These are phyloP conservation scores for Lipomyces chichibuensis DNA, from an alignment of 805 yeast genomes.

Conservation along the genomic window DNA sequence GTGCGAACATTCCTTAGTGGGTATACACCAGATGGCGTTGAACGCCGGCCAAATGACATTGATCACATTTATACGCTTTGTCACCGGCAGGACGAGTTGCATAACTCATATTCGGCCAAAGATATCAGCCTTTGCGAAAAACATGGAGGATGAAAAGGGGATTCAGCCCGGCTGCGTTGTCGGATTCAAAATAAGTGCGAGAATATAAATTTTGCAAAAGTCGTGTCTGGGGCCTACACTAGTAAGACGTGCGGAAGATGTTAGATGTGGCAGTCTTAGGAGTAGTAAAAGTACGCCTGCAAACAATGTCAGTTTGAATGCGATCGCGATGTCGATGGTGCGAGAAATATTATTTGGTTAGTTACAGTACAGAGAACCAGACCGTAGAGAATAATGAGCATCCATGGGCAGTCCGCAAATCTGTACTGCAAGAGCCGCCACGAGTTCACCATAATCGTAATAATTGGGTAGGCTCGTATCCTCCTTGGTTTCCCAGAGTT, in stretches of 20 bases:
- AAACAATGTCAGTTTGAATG: too few species aligned
- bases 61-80: background rate
- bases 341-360: background rate
- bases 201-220: background rate
- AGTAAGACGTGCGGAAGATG: background rate
- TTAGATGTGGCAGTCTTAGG: background rate
- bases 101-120: background rate
- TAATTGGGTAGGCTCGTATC: background rate
- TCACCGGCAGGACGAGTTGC: background rate
- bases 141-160: background rate
- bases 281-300: background rate
- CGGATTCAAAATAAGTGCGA: background rate
- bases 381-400: too few species aligned
- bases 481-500: background rate
- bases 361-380: background rate
- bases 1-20: background rate
- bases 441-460: too few species aligned
- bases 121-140: background rate
- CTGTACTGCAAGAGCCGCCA: too few species aligned
- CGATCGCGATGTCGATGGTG: background rate
- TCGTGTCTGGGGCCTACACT: background rate
- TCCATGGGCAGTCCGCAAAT: too few species aligned
- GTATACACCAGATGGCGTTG: background rate
- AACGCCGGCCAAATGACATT: background rate
- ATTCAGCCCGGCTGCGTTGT: background rate